Evolutionary conservation across 1,139 yeast species (phyloP), one percentile per base, ranked within the genome.

Genomic region (Protomyces arabidopsidicola): DNA sequence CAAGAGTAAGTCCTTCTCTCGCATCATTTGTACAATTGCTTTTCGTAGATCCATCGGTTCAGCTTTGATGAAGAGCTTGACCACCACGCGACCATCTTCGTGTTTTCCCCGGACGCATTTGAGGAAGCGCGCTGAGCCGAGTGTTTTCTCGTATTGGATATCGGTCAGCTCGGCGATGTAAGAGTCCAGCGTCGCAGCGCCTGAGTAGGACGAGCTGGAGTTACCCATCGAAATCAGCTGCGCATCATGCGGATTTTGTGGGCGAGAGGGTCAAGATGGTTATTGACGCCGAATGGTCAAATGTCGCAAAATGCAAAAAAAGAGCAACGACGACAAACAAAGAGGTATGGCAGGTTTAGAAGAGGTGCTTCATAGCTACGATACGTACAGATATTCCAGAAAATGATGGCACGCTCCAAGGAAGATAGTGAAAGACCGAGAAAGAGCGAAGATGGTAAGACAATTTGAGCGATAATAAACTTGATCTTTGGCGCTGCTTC

Each of bases 121-220:
- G 63, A 93, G 80, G 72, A 90, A 91, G 60, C 97, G 81, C 14
- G 93, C 85, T 60, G 93, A 86, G 60, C 86, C 80, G 59, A 89
- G 76, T 63, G 84, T 85, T 63, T 86, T 84, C 8, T 87, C 81
- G 72, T 88, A 91, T 70, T 88, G 91, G 59, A 88, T 79, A 66
- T 85, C 84, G 36, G 84, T 84, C 27, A 93, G 78, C 60, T 88
- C 90, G 70, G 88, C 88, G 45, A 93, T 83, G 71, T 91, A 93
- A 0, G 98, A 91, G 38, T 95, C 90, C 3, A 90, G 81, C 12
- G 96, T 97, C 70, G 93, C 89, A 0, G 97, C 88, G 3, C 95
- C 91, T 2, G 97, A 90, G 14, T 93, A 84, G 5, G 97, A 97
- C 35, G 97, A 58, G 53, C 54, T 58, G 6, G 54, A 51, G 56